A percentile compares a stretch with the other conserved stretches of the same genome.
These are phyloP conservation scores for Cicer yamashitae DNA, from an alignment of 306 rosid genomes.

Conservation along the genomic window DNA sequence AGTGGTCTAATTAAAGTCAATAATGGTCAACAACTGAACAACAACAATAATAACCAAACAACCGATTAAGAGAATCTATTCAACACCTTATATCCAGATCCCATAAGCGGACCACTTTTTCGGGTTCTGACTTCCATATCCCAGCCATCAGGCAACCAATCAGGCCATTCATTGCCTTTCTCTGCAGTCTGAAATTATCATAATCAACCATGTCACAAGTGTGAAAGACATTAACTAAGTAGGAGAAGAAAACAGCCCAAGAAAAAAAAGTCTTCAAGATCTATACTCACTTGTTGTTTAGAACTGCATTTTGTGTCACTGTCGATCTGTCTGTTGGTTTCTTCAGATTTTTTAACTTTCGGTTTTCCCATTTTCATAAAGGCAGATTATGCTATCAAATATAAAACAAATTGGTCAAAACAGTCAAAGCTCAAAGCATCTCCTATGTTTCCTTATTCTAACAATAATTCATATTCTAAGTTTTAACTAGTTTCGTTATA, in stretches of 20 bases:
- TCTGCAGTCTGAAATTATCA: constrained; percentile 53
- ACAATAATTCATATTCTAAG: constrained; percentile 18
- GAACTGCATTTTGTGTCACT: constrained; percentile 41
- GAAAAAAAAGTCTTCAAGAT: constrained; percentile 20
- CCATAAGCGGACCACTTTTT: constrained; percentile 66
- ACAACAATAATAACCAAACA: constrained; percentile 27
- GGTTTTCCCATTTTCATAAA: constrained; percentile 43
- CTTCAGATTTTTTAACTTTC: constrained; percentile 36
- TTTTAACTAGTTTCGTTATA: constrained; percentile 11
- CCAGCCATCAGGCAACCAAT: constrained; percentile 95
- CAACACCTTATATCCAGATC: constrained; percentile 76
- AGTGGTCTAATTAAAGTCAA: not conserved
- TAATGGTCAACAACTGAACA: constrained; percentile 11
- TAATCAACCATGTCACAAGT: constrained; percentile 28
- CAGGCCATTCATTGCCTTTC: constrained; percentile 59
- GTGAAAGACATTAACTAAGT: constrained; percentile 32
- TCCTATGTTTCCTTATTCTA: constrained; percentile 7
- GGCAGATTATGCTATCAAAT: constrained; percentile 48
- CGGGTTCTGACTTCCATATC: constrained; percentile 67
- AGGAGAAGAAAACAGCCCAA: constrained; percentile 30
- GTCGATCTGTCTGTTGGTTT: constrained; percentile 33
- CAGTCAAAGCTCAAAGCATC: constrained; percentile 42
- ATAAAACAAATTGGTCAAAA: constrained; percentile 46
- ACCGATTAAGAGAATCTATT: constrained; percentile 14
- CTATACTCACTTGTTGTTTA: constrained; percentile 58